Conservation (phyloP, 2,329 filamentous ascomycete genomes). For the Fusarium tanahbumbuense region DNA sequence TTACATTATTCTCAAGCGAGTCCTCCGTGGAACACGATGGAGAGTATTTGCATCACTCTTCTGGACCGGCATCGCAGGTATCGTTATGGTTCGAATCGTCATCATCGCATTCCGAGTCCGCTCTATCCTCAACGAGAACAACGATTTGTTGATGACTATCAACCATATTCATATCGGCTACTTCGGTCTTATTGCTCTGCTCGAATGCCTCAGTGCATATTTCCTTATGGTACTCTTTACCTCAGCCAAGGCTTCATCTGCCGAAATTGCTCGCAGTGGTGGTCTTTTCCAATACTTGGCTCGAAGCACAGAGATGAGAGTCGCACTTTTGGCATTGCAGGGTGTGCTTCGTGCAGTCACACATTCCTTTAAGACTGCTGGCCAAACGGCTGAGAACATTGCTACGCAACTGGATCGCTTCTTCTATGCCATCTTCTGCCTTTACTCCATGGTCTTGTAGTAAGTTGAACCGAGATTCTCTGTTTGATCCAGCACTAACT, state of each 20-base stretch:
- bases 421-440: conserved; percentile 54
- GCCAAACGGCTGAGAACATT: conserved; percentile 51
- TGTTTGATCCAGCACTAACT: neutral
- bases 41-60: conserved; percentile 64
- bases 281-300: conserved; percentile 54
- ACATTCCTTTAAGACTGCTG: conserved; percentile 53
- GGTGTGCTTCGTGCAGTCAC: conserved; percentile 54
- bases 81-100: conserved; percentile 60
- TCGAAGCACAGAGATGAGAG: conserved; percentile 53
- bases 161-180: conserved; percentile 56
- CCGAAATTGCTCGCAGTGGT: conserved; percentile 44
- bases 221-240: conserved; percentile 54
- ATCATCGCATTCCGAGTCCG: conserved; percentile 50
- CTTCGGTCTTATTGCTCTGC: conserved; percentile 53
- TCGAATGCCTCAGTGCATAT: conserved; percentile 54
- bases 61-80: conserved; percentile 66
- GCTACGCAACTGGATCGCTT: conserved; percentile 55
- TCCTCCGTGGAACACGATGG: conserved; percentile 56
- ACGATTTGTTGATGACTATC: conserved; percentile 46
- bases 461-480: conserved; percentile 32
- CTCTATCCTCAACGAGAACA: conserved; percentile 44
- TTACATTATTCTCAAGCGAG: conserved; percentile 62
- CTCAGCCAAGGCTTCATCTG: conserved; percentile 40
- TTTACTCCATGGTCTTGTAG: conserved; percentile 55
- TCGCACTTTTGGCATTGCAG: conserved; percentile 52